A percentile compares a stretch with the other conserved stretches of the same genome.
phyloP scores from a whole-genome alignment of 805 yeast species.

The Candida parachauliodes region DNA sequence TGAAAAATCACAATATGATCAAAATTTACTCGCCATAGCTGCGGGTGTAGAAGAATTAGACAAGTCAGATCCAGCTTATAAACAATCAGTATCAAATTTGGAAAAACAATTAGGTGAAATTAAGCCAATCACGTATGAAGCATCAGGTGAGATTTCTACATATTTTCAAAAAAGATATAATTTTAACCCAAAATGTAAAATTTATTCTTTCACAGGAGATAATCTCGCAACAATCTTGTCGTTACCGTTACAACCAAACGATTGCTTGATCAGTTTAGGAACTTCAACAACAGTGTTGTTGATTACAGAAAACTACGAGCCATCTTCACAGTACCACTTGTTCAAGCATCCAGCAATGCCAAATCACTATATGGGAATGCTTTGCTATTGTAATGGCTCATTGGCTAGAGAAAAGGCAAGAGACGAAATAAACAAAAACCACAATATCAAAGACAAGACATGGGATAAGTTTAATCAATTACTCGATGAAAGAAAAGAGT shows the following conservation, averaged over 20 bases:
- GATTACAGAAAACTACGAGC: slow-evolving; percentile 71
- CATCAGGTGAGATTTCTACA: slow-evolving; percentile 49
- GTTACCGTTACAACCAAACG: slow-evolving; percentile 71
- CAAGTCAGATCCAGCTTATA: slow-evolving; percentile 11
- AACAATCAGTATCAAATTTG: slow-evolving; percentile 37
- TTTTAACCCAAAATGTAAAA: slow-evolving; percentile 50
- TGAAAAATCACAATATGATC: slow-evolving; percentile 50
- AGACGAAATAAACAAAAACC: slow-evolving; percentile 53
- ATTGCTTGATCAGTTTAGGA: slow-evolving; percentile 78
- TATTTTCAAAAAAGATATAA: slow-evolving; percentile 69
- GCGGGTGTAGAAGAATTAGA: slow-evolving; percentile 46
- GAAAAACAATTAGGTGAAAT: slow-evolving; percentile 52
- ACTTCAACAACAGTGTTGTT: slow-evolving; percentile 88
- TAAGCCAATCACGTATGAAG: slow-evolving; percentile 46
- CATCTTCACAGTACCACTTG: slow-evolving; percentile 79
- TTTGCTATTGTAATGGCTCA: slow-evolving; percentile 89
- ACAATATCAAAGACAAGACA: slow-evolving; percentile 28
- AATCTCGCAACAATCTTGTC: slow-evolving; percentile 85
- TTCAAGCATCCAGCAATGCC: slow-evolving; percentile 83
- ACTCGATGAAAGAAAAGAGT: slow-evolving; percentile 34
- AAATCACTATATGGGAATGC: slow-evolving; percentile 86
- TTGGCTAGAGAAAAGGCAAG: slow-evolving; percentile 78
- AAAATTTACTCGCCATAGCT: slow-evolving; percentile 51
- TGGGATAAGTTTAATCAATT: slow-evolving; percentile 64
- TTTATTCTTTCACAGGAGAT: slow-evolving; percentile 85